phyloP scores from a whole-genome alignment of 345 rosid genomes.

The Brassica cretica region DNA sequence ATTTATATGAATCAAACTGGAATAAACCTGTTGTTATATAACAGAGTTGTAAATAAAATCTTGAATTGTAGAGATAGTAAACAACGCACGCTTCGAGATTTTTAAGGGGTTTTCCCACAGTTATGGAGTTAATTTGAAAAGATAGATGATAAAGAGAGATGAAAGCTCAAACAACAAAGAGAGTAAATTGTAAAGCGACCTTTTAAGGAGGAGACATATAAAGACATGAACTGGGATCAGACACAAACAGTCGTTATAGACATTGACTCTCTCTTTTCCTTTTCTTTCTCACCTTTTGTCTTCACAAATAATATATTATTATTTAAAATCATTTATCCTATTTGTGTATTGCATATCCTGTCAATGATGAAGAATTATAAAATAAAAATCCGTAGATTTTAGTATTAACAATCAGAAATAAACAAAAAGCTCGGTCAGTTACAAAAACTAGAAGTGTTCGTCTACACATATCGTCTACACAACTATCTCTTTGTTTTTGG shows the following conservation, averaged over 20 bases:
- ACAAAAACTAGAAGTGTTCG: neutral
- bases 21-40: neutral
- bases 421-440: neutral
- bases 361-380: too few species aligned
- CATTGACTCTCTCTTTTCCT: slow-evolving; percentile 35
- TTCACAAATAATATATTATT: slow-evolving; percentile 13
- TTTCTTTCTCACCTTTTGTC: slow-evolving; percentile 30
- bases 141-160: neutral
- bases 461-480: neutral
- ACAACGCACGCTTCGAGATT: neutral
- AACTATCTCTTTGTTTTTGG: neutral
- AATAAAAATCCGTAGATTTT: too few species aligned
- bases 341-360: neutral
- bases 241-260: slow-evolving; percentile 36
- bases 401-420: neutral
- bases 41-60: neutral
- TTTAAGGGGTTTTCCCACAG: neutral
- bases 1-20: neutral
- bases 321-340: neutral
- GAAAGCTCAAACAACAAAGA: slow-evolving; percentile 27
- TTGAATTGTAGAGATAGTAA: neutral
- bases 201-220: slow-evolving; percentile 31
- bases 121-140: neutral
- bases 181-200: slow-evolving; percentile 35
- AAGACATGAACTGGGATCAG: slow-evolving; percentile 31